Base-by-base conservation (phyloP, 768 basidiomycete genomes). In the Mycena latifolia region DNA sequence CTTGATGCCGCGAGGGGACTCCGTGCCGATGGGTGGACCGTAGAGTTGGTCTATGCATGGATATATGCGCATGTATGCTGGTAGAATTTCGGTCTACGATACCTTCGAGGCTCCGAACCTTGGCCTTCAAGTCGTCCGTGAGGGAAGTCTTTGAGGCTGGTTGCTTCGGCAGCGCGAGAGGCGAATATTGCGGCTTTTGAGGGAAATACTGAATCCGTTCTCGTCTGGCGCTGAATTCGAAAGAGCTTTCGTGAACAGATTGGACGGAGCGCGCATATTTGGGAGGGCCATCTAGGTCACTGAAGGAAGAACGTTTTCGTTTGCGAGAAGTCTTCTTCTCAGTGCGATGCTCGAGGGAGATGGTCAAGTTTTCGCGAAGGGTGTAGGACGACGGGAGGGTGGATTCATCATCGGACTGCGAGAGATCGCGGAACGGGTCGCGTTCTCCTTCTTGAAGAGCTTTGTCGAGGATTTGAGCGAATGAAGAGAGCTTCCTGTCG, bases 41-140 rank as follows among this genome's bases (percentile, higher is more conserved):
- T 81, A 82, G 3, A 83, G 74, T 56, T 79, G 77, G 58, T 81
- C 85, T 86, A 55, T 24, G 70, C 43, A 53, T n/a, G 54, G 61
- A 45, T 58, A 56, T 54, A 55, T 9, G 63, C 57, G 48, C 47
- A 45, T 39, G 24, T 55, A 67, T 55, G 53, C 55, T 47, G 39
- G 55, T 65, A 24, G 45, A 45, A 59, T 25, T 35, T 14, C 18
- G 18, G n/a, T 8, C 24, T 10, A 48, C 67, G 64, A 85, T 85
- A 63, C 81, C 81, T 71, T 83, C 82, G 74, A 81, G 82, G 75
- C 81, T 79, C 72, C 83, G 82, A 68, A 84, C 83, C 77, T 82
- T 63, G 35, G 10, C 15, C 47, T 52, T 63, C 47, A 63, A 4
- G 8, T 43, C 39, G 54, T 43, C 39, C n/a, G 46, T n/a, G 35